Percentiles rank a stretch among this genome's conserved stretches.
Evolutionary conservation across 2,329 filamentous ascomycete species (phyloP).

Genomic region (Colletotrichum lindemuthianum): DNA sequence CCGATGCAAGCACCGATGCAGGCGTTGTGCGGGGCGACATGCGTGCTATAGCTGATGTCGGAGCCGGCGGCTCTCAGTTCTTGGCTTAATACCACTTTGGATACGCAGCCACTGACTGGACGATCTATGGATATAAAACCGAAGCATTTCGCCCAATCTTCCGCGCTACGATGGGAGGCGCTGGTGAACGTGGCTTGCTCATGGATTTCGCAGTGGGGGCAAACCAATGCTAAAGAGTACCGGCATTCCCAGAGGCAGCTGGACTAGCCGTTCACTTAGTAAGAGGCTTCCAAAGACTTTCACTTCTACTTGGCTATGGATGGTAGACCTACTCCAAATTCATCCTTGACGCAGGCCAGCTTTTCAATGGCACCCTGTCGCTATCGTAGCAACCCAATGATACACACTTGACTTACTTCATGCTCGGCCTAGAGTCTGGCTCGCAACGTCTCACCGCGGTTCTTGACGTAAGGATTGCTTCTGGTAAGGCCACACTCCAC

Average conservation of each 20-base stretch:
- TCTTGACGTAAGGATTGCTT: neutral
- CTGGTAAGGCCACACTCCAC: neutral
- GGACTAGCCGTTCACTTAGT: slow-evolving; percentile 39
- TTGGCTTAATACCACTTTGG: slow-evolving; percentile 42
- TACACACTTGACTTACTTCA: slow-evolving; percentile 1
- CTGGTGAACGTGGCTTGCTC: slow-evolving; percentile 27
- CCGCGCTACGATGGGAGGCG: slow-evolving; percentile 36
- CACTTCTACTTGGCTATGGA: neutral
- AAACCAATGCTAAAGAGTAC: slow-evolving; percentile 40
- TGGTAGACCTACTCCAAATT: slow-evolving; percentile 27
- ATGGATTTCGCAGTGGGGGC: slow-evolving; percentile 41
- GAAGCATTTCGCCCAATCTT: slow-evolving; percentile 40
- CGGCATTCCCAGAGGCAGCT: slow-evolving; percentile 32
- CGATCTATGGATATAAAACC: slow-evolving; percentile 53
- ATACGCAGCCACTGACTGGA: slow-evolving; percentile 40
- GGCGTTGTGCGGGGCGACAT: neutral
- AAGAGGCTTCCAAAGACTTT: slow-evolving; percentile 24
- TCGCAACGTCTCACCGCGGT: neutral
- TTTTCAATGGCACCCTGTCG: slow-evolving; percentile 15
- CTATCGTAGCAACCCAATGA: neutral
- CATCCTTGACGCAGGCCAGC: slow-evolving; percentile 33
- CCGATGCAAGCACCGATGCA: neutral
- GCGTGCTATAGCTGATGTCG: slow-evolving; percentile 6
- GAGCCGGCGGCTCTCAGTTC: slow-evolving; percentile 41
- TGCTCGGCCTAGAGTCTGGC: slow-evolving; percentile 6